Evolutionary conservation across 345 rosid species (phyloP), one percentile per base, ranked within the genome.

Genomic region (Anastatica hierochuntica): DNA sequence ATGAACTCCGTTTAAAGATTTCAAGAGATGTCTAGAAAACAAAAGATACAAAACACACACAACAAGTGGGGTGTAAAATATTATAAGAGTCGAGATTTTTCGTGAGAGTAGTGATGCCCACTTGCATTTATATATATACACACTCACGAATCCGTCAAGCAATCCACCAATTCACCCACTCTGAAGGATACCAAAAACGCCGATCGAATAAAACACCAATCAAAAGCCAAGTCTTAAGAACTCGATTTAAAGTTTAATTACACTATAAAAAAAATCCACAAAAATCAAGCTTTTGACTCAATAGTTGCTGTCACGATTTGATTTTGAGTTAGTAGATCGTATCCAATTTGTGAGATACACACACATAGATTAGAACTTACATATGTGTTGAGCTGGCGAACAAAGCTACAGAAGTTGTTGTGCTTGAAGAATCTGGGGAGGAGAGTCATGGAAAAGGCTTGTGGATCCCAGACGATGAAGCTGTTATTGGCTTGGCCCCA

Each of bases 371-470:
- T 49, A 8, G 34, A 49, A 71, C 85, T 77, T 56, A 84, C 94
- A 66, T 84, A 84, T 26, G 94, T 84, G 53, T 81, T 81, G 52
- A 84, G 89, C 70, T 84, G 89, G 60, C 94, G 75, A 54, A 81
- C 79, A 67, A 84, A 84, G 75, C 94, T 84, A 8, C 88, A 84
- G 79, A 81, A 84, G 68, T 84, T 84, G 54, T 69, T 81, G 76
- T 84, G 94, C 74, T 84, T 84, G 71, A 84, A 84, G 76, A 58
- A 76, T 67, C 51, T 77, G 6, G 88, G 88, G 16, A 82, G 73
- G 40, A 82, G 79, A 44, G 55, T 64, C 49, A 34, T 42, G 14
- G 85, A 59, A 63, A 82, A 82, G 35, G 74, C 47, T 35, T 76
- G 84, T 6, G 88, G 85, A 71, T 81, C 85, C 88, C 85, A 84